A percentile compares a stretch with the other conserved stretches of the same genome.
phyloP scores from a whole-genome alignment of 1,284 basidiomycete species.

The Cystobasidium pallidum region DNA sequence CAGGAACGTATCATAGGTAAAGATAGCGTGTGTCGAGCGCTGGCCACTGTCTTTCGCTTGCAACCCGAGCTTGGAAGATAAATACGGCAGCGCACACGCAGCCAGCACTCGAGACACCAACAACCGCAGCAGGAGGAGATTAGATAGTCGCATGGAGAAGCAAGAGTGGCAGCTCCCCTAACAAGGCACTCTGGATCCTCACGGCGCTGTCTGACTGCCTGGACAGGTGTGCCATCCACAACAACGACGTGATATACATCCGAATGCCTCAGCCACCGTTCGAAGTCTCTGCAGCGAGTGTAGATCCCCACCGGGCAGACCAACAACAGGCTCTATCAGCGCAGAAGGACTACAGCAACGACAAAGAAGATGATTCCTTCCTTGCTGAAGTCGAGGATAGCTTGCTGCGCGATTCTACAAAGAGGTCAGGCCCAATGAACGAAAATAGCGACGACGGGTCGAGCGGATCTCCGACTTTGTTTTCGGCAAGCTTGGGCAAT shows the following conservation, averaged over 20 bases:
- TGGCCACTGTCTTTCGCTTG: too few relatives aligned
- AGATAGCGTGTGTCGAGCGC: too few relatives aligned
- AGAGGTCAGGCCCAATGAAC: background rate
- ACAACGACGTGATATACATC: background rate
- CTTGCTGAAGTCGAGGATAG: conserved; percentile 13
- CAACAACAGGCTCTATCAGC: background rate
- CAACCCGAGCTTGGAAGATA: too few relatives aligned
- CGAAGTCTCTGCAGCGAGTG: background rate
- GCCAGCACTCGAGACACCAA: too few relatives aligned
- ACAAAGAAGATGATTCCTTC: conserved; percentile 13
- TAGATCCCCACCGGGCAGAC: background rate
- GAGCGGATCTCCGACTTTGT: background rate
- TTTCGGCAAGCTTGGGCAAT: background rate
- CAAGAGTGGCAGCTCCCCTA: too few relatives aligned
- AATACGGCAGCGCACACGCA: too few relatives aligned
- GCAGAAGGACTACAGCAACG: background rate
- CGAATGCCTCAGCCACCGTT: background rate
- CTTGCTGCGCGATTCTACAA: conserved; percentile 5
- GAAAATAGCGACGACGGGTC: background rate
- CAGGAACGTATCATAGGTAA: too few relatives aligned
- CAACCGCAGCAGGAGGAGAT: background rate
- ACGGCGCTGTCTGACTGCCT: too few relatives aligned
- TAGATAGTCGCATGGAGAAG: background rate
- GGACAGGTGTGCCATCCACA: too few relatives aligned
- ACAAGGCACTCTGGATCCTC: too few relatives aligned